Conservation (phyloP, 1,284 basidiomycete genomes). For the Lentinula novae-zelandiae region DNA sequence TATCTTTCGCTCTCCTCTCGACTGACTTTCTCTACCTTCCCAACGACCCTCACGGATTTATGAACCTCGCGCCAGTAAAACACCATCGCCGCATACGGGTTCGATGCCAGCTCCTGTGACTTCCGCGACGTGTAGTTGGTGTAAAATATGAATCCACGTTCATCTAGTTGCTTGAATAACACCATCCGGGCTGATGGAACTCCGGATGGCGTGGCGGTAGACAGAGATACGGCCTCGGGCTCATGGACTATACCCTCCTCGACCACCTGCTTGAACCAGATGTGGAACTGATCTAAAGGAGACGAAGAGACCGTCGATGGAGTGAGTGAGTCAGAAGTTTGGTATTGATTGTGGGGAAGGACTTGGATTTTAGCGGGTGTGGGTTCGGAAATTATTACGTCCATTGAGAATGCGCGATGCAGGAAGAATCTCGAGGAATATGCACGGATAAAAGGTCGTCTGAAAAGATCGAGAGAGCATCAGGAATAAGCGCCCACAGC, state of each 20-base stretch:
- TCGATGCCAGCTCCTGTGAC: constrained; percentile 73
- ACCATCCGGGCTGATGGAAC: constrained; percentile 89
- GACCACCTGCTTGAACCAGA: constrained; percentile 76
- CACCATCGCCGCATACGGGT: constrained; percentile 78
- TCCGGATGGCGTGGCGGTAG: constrained; percentile 69
- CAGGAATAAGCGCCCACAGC: not conserved
- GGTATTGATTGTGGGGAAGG: constrained; percentile 74
- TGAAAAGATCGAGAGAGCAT: not conserved
- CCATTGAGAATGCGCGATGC: constrained; percentile 22
- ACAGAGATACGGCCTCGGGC: constrained; percentile 86
- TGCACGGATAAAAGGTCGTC: not conserved
- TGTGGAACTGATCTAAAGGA: constrained; percentile 80
- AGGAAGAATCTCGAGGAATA: not conserved
- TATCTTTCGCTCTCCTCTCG: constrained; percentile 78
- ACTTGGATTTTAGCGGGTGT: constrained; percentile 56
- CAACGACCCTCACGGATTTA: constrained; percentile 82
- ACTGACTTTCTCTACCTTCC: constrained; percentile 76
- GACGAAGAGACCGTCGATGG: constrained; percentile 54
- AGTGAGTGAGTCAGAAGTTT: constrained; percentile 58
- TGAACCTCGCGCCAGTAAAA: constrained; percentile 93
- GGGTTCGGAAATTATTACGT: constrained; percentile 31
- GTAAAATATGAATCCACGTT: constrained; percentile 89
- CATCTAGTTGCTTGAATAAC: constrained; percentile 87
- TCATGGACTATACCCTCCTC: constrained; percentile 58
- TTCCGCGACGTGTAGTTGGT: constrained; percentile 97